These are phyloP conservation scores for Corynespora cassiicola DNA, from an alignment of 2,329 filamentous ascomycete genomes.

Conservation along the genomic window DNA sequence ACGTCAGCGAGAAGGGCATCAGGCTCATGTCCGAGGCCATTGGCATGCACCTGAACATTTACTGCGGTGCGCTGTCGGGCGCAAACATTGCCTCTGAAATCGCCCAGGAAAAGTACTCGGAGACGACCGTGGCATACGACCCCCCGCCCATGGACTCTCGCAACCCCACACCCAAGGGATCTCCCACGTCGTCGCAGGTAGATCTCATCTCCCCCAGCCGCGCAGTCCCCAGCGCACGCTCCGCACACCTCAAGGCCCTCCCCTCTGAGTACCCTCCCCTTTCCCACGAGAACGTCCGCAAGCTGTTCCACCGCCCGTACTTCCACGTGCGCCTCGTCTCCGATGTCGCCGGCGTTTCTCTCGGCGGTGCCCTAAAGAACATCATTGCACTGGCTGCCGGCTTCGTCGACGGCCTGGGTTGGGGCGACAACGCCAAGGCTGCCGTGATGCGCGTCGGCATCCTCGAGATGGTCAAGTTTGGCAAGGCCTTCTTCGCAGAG, in stretches of 20 bases:
- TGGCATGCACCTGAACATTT: conserved; percentile 88
- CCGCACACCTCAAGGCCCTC: conserved; percentile 74
- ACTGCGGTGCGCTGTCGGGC: conserved; percentile 93
- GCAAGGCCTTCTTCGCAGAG: conserved; percentile 88
- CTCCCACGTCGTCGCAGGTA: conserved; percentile 56
- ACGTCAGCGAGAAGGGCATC: conserved; percentile 85
- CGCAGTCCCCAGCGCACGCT: conserved; percentile 63
- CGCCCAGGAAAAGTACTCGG: conserved; percentile 93
- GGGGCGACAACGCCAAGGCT: conserved; percentile 99
- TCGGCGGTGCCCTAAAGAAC: conserved; percentile 95
- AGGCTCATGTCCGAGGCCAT: conserved; percentile 95
- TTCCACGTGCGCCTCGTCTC: conserved; percentile 95
- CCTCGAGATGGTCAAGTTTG: conserved; percentile 95
- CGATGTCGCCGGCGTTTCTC: conserved; percentile 95
- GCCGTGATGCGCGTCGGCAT: conserved; percentile 96
- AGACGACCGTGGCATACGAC: conserved; percentile 96
- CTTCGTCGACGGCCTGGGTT: conserved; percentile 93
- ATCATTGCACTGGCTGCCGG: conserved; percentile 93
- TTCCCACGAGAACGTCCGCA: conserved; percentile 81
- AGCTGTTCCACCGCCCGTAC: conserved; percentile 93
- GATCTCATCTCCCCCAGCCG: conserved; percentile 61
- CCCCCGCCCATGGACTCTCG: conserved; percentile 88
- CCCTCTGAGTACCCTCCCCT: conserved; percentile 85
- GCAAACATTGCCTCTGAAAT: conserved; percentile 97
- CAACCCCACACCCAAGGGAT: conserved; percentile 66